Evolutionary conservation across 257 asterid genomes (phyloP).

Genomic region (Henckelia pumila): DNA sequence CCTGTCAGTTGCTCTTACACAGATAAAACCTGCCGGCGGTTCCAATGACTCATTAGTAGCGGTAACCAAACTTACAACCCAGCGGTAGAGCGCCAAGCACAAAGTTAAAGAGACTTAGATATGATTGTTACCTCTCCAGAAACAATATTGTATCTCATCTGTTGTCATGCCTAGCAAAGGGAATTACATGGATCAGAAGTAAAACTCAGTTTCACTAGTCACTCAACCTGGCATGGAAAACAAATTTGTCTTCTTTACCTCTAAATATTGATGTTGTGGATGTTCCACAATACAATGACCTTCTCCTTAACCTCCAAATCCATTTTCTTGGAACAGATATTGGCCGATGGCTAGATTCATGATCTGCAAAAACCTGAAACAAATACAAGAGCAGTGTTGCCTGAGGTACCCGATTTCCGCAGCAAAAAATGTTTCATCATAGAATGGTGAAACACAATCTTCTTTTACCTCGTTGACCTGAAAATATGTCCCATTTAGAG

Average conservation of each 20-base stretch:
- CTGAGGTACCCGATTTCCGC: not conserved
- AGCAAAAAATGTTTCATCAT: not conserved
- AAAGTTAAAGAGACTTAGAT: not conserved
- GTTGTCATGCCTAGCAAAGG: conserved; percentile 32
- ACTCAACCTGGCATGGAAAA: not conserved
- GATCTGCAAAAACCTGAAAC: conserved; percentile 66
- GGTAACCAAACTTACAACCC: not conserved
- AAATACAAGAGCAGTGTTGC: not conserved
- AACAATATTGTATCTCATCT: conserved; percentile 21
- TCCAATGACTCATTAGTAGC: not conserved
- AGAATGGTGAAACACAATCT: not conserved
- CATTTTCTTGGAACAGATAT: conserved; percentile 37
- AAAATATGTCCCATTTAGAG: conserved; percentile 79
- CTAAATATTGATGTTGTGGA: conserved; percentile 40
- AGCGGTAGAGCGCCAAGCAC: not conserved
- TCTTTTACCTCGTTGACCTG: conserved; percentile 65
- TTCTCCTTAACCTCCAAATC: conserved; percentile 34
- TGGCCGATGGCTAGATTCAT: conserved; percentile 45
- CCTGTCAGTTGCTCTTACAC: conserved; percentile 33
- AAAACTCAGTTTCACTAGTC: not conserved
- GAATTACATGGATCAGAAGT: conserved; percentile 1
- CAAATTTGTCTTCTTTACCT: conserved; percentile 34
- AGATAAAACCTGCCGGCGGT: conserved; percentile 32
- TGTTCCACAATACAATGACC: conserved; percentile 47
- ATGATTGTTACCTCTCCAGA: conserved; percentile 26